Evolutionary conservation across 1,284 basidiomycete genomes (phyloP), one percentile per base, ranked within the genome.

Genomic region (Fomes fomentarius): DNA sequence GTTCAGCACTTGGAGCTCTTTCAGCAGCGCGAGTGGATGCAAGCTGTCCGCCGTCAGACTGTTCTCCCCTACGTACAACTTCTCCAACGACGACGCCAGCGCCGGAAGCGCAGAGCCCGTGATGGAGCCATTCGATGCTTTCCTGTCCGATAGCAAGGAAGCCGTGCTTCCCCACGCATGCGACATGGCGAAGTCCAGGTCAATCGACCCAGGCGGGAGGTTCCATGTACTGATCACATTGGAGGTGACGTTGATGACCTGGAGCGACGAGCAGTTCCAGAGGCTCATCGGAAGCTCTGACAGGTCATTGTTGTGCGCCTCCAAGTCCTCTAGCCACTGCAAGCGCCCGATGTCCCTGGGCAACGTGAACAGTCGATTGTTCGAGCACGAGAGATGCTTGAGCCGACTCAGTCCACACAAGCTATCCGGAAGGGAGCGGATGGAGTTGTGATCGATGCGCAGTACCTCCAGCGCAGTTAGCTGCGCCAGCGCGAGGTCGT

Each of bases 251-350:
- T 98, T 99, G 69, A 99, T 81, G 40, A 82, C 76, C 44, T 74
- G 72, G 41, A 99, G 76, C 5, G 81, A 84, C 0, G 84, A 78
- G 71, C 96, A 98, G 40, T 86, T 81, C 97, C 97, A 99, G 5
- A 99, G 71, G 28, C 83, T 78, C 14, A 75, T 74, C 0, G 95
- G 94, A 0, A 98, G 74, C 61, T 88, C 84, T 19, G 81, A 84
- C 46, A 99, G 76, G 63, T 91, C 93, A 75, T 99, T 99, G 69
- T 95, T 96, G 68, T 97, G 96, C 3, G 91, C 86, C 63, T 97
- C 92, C 39, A 98, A 78, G 3, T 74, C 76, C 61, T 87, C 82
- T n/a, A 99, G 81, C 48, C 84, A 86, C 69, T 85, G 83, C 50
- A 99, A 76, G 15, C 78, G 76, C 24, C 94, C 94, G 47, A 99